A percentile compares a stretch with the other conserved stretches of the same genome.
These are phyloP conservation scores for Leccinum arenicola DNA, from an alignment of 768 basidiomycete genomes.

Conservation along the genomic window DNA sequence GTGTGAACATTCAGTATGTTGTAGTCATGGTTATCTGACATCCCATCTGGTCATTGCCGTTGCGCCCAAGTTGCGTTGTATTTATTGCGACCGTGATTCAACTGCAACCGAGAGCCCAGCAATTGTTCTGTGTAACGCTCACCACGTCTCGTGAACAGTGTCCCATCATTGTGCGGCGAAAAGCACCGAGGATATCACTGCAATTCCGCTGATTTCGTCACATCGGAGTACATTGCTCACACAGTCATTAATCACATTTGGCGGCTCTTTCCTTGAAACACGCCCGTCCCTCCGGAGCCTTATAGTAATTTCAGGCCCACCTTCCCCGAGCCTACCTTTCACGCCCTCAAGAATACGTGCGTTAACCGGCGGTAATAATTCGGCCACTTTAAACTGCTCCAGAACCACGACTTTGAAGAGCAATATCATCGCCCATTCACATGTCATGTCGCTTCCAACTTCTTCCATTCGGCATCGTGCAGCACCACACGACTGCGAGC, in stretches of 20 bases:
- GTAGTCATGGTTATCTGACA: conserved; percentile 20
- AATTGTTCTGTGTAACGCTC: background rate
- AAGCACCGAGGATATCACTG: background rate
- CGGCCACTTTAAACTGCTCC: background rate
- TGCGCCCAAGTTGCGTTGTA: background rate
- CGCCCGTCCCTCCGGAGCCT: conserved; percentile 1
- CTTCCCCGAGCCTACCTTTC: conserved; percentile 1
- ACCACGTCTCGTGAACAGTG: background rate
- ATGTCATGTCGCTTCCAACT: background rate
- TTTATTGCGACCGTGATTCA: conserved; percentile 5
- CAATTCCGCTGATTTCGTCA: background rate
- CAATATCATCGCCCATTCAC: background rate
- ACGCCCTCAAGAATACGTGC: no score
- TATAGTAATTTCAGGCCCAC: background rate
- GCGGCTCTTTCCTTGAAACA: conserved; percentile 21
- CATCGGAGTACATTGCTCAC: background rate
- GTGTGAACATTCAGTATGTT: conserved; percentile 3
- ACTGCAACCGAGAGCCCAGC: background rate
- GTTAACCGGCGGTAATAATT: background rate
- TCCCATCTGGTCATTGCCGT: background rate
- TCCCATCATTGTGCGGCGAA: background rate
- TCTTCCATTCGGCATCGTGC: background rate
- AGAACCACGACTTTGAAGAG: background rate
- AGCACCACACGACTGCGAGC: background rate
- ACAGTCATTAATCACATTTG: background rate